Base-by-base conservation (phyloP, 495 filamentous ascomycete genomes). In the Penicillium roqueforti region DNA sequence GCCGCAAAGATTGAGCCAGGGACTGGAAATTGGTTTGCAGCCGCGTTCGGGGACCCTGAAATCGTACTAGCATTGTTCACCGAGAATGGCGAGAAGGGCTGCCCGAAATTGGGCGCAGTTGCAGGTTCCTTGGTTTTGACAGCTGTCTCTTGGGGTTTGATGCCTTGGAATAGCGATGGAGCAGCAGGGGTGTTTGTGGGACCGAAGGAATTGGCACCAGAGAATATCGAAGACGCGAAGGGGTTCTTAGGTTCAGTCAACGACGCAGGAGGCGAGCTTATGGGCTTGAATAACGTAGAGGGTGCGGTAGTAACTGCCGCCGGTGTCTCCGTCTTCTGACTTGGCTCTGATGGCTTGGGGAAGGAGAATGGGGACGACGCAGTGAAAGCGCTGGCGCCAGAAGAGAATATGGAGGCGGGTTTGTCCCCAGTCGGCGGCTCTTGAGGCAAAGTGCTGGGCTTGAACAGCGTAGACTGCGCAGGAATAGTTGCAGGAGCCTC, bases 331-430 rank as follows among this genome's bases (percentile, higher is more conserved):
- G 44, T 14, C 4, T 11, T 22, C 47, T 56, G 46, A 6, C 20
- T 55, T 18, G 34, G 34, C 46, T 55, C 41, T 7, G 56, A 23
- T 11, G 53, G 31, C n/a, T 61, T 57, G 25, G 52, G 11, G n/a
- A 60, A 55, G 31, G 58, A 6, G n/a, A 55, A 60, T 11, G 48
- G 42, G 26, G 57, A 64, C 13, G 54, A 37, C 16, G 53, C 6
- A 31, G 48, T 8, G 11, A 39, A 51, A 5, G 36, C 4, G 13
- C 10, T 18, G 0, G 47, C 8, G 13, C 7, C n/a, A 3, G 22
- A 28, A 18, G 47, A n/a, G 11, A 13, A 11, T 20, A 28, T 14
- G 11, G 20, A 20, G 22, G 34, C 22, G 13, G 16, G 29, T 11
- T 32, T 16, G 6, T 29, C n/a, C 28, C 9, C 3, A n/a, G 13